Base-by-base conservation (phyloP, 192 early-diverging fungal species). In the Backusella australiensis region DNA sequence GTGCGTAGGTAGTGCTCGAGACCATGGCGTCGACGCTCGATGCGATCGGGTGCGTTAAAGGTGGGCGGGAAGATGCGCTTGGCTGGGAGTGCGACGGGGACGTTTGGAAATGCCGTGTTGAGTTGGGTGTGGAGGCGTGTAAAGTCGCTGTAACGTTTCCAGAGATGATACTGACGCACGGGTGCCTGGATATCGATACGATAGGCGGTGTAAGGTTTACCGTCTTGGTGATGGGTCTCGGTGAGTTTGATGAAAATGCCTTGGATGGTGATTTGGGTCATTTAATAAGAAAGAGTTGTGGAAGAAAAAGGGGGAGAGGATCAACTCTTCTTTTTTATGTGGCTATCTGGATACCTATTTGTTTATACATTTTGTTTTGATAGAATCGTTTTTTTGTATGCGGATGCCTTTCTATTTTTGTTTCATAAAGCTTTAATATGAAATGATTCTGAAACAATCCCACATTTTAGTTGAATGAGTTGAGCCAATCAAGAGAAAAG, bases 61-160 rank as follows among this genome's bases (percentile, higher is more conserved):
- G 89, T 89, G 1, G 86, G 84, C 5, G 91, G 85, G 67, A 92
- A 90, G 69, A 87, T 89, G 52, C 89, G 86, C 69, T 96, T 96
- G 44, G 86, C 85, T 0, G 96, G 96, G 5, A 98, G 74, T 15
- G 81, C 53, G 17, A 94, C 92, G 21, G 92, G 84, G 0, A 88
- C 73, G 4, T 85, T 75, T 56, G 93, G 93, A 75, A 93, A 93
- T 49, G 90, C 85, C 23, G 86, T 78, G 1, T 77, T 34, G 9
- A 94, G 87, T 46, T 89, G 90, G 21, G 79, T 77, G 49, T 93
- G 80, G 0, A 98, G 91, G 23, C 85, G 76, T 52, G 90, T 87
- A 81, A 98, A 98, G 71, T 96, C 95, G 46, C 87, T 90, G 81
- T 94, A 93, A 0, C 91, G 90, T 74, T 93, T 94, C 91, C 92